Evolutionary conservation across 441 rosid genomes (phyloP).

Genomic region (Isatis lusitanica): DNA sequence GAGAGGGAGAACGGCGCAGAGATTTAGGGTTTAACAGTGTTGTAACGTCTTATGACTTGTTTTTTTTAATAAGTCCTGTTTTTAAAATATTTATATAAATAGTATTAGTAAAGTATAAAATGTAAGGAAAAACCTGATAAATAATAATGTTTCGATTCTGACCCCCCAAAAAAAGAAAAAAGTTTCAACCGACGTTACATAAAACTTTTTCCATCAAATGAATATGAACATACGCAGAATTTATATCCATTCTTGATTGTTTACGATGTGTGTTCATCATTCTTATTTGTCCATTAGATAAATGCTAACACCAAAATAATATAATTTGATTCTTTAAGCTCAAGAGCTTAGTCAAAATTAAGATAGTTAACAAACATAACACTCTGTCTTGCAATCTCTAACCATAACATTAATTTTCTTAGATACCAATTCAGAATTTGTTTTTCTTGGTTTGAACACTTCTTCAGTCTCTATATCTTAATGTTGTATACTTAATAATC

Average conservation of each 20-base stretch:
- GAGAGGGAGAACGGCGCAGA: conserved; percentile 8
- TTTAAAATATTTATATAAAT: too few relatives aligned
- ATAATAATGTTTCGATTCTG: not conserved
- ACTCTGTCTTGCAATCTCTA: not conserved
- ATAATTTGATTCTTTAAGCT: not conserved
- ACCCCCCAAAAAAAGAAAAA: not conserved
- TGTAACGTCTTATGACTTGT: not conserved
- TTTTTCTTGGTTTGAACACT: too few relatives aligned
- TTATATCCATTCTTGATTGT: not conserved
- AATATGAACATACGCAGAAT: not conserved
- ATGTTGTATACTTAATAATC: too few relatives aligned
- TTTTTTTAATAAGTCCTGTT: not conserved
- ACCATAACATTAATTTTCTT: not conserved
- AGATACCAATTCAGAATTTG: not conserved
- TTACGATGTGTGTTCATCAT: not conserved
- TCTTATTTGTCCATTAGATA: not conserved
- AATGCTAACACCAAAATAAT: not conserved
- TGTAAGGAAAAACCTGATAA: not conserved
- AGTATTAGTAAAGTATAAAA: not conserved
- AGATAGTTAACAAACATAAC: not conserved
- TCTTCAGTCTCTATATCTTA: too few relatives aligned
- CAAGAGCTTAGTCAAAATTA: not conserved
- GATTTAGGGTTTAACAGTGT: conserved; percentile 27
- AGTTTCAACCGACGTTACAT: too few relatives aligned
- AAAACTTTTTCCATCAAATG: too few relatives aligned